Evolutionary conservation across 192 early-diverging fungal species (phyloP).

Genomic region (Allomyces arbusculus): DNA sequence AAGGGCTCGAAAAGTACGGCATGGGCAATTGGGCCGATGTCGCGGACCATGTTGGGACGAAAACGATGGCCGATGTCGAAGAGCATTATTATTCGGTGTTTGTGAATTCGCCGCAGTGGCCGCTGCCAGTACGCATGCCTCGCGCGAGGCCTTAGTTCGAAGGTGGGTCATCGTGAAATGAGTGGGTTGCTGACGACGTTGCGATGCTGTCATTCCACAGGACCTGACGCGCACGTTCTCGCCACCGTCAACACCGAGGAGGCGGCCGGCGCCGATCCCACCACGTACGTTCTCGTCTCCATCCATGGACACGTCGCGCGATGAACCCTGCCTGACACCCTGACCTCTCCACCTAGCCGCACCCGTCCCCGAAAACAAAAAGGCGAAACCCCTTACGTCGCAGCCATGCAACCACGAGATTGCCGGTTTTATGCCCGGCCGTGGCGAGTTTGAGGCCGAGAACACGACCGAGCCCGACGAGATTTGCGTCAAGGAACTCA

Average conservation of each 20-base stretch:
- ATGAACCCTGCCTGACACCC: no score
- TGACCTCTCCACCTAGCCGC: no score
- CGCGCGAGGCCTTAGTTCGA: no score
- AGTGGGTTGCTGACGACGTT: no score
- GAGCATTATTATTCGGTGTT: constrained; percentile 78
- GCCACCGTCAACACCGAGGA: no score
- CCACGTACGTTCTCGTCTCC: no score
- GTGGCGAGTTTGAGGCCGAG: constrained; percentile 90
- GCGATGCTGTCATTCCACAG: no score
- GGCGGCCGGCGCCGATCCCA: no score
- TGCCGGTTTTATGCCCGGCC: constrained; percentile 89
- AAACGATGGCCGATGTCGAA: constrained; percentile 67
- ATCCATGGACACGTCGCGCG: no score
- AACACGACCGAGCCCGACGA: constrained; percentile 89
- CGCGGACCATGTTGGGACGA: constrained; percentile 79
- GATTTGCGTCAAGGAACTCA: constrained; percentile 72
- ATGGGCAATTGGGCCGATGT: constrained; percentile 96
- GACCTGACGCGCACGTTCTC: no score
- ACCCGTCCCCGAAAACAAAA: no score
- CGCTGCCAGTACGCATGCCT: constrained; percentile 40
- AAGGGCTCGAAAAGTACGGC: constrained; percentile 74
- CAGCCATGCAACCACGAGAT: constrained; percentile 90
- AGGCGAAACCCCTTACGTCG: constrained; percentile 37
- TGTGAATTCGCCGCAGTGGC: constrained; percentile 53
- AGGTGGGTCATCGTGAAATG: no score